phyloP scores from a whole-genome alignment of 352 stramenopile genomes.

The Thraustotheca clavata region DNA sequence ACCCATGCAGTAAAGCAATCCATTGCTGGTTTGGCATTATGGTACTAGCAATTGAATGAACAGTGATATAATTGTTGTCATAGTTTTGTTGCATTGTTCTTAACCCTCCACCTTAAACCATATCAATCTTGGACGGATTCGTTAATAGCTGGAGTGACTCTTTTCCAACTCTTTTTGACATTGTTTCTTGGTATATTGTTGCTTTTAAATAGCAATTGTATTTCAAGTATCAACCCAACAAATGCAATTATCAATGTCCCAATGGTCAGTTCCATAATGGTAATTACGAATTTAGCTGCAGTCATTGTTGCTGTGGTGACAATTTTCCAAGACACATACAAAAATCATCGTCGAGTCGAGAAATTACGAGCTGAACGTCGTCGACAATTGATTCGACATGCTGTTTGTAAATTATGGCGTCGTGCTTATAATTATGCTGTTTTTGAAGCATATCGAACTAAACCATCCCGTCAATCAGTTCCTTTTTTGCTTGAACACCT shows the following conservation, averaged over 20 bases:
- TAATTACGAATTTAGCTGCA: slow-evolving; percentile 48
- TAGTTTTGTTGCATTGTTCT: slow-evolving; percentile 63
- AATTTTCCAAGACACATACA: slow-evolving; percentile 44
- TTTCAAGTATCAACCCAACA: slow-evolving; percentile 29
- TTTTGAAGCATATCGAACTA: slow-evolving; percentile 37
- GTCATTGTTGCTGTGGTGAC: slow-evolving; percentile 47
- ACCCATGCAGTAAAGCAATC: slow-evolving; percentile 61
- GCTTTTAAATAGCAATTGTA: slow-evolving; percentile 53
- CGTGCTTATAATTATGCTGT: slow-evolving; percentile 43
- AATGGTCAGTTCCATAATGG: slow-evolving; percentile 46
- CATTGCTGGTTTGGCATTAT: slow-evolving; percentile 46
- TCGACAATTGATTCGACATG: slow-evolving; percentile 30
- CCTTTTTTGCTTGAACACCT: slow-evolving; percentile 46
- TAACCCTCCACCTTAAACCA: slow-evolving; percentile 61
- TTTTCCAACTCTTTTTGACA: slow-evolving; percentile 69
- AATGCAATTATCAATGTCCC: slow-evolving; percentile 41
- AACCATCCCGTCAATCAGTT: slow-evolving; percentile 31
- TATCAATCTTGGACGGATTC: slow-evolving; percentile 63
- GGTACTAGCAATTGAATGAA: slow-evolving; percentile 24
- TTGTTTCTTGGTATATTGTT: slow-evolving; percentile 71
- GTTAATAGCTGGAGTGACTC: slow-evolving; percentile 58
- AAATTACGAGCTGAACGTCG: slow-evolving; percentile 32
- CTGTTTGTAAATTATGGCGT: slow-evolving; percentile 36
- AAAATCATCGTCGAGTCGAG: slow-evolving; percentile 35
- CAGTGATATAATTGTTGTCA: not conserved